phyloP scores from a whole-genome alignment of 2,329 filamentous ascomycete species.

The Chalara sp. region DNA sequence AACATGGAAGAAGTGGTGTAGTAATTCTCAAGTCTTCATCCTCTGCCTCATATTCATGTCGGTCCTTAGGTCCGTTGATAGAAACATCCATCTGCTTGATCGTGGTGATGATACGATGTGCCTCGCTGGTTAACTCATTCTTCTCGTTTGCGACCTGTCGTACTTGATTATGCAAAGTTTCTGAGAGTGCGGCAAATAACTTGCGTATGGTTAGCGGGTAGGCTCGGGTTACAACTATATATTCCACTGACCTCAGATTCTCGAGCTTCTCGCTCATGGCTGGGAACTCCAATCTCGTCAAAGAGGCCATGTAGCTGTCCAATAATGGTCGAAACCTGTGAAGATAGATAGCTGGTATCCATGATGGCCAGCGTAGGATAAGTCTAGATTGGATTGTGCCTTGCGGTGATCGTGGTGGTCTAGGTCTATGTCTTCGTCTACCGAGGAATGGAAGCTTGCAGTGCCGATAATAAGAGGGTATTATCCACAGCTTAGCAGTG shows the following conservation, averaged over 20 bases:
- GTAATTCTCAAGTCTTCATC: constrained; percentile 69
- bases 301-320: constrained; percentile 89
- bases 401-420: background rate
- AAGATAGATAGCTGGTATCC: constrained; percentile 87
- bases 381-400: background rate
- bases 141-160: constrained; percentile 81
- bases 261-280: constrained; percentile 82
- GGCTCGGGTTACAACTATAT: background rate
- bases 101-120: constrained; percentile 72
- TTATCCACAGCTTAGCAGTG: background rate
- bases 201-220: constrained; percentile 33
- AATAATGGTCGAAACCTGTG: constrained; percentile 93
- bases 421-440: background rate
- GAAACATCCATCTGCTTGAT: constrained; percentile 94
- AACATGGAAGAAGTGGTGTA: constrained; percentile 73
- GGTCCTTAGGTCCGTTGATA: constrained; percentile 66
- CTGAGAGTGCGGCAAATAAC: constrained; percentile 88
- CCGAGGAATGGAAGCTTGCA: too few species aligned
- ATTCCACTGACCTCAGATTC: constrained; percentile 70
- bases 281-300: constrained; percentile 94
- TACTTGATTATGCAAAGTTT: constrained; percentile 86
- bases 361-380: constrained; percentile 38
- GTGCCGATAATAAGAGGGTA: too few species aligned
- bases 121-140: constrained; percentile 83
- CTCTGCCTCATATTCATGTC: constrained; percentile 57